These are phyloP conservation scores for Coemansia sp. DNA, from an alignment of 192 early-diverging fungal species.

Conservation along the genomic window DNA sequence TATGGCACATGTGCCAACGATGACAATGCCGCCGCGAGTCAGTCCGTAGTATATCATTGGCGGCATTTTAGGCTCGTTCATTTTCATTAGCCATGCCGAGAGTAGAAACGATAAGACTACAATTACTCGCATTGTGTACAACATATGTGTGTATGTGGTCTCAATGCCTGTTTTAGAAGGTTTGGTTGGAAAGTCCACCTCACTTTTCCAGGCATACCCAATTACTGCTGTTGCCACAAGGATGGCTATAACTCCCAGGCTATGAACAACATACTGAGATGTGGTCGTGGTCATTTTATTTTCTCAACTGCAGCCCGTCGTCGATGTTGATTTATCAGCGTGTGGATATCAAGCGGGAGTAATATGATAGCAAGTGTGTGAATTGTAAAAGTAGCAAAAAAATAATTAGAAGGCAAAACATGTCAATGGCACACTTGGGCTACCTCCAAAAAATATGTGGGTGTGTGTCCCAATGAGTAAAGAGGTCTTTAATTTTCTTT, in stretches of 20 bases:
- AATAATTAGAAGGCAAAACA: neutral
- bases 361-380: neutral
- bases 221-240: neutral
- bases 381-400: neutral
- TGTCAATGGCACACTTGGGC: neutral
- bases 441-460: neutral
- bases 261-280: neutral
- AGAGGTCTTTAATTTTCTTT: neutral
- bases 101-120: neutral
- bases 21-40: neutral
- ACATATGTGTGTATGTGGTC: neutral
- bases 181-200: neutral
- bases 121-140: neutral
- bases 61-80: neutral
- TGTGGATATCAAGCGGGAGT: neutral
- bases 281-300: neutral
- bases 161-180: neutral
- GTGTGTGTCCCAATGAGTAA: neutral
- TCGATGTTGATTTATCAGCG: neutral
- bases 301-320: neutral
- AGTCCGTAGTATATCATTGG: slow-evolving; percentile 1
- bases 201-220: slow-evolving; percentile 3
- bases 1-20: neutral
- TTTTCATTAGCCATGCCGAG: neutral
- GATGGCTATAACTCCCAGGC: neutral